Base-by-base conservation (phyloP, 495 filamentous ascomycete genomes). In the Chaetomium fimeti region DNA sequence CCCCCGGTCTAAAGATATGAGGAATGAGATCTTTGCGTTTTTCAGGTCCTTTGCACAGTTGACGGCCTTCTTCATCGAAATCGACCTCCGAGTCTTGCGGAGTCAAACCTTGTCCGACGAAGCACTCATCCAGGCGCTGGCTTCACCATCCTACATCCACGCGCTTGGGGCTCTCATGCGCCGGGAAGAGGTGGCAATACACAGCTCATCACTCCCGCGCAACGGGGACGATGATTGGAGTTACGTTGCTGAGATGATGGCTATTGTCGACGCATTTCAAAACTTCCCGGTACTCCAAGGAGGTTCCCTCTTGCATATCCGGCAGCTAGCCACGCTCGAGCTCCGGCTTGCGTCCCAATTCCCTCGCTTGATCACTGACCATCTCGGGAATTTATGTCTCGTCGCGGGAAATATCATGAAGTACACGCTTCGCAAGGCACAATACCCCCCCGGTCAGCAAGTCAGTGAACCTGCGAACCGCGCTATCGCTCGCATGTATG, bases 321-420 rank as follows among this genome's bases (percentile, higher is more conserved):
- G 58, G 22, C 43, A 67, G 16, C 70, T 83, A 25, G 74, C 68
- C 18, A 69, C 82, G 38, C 72, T 68, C 12, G 71, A 78, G 42
- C 60, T 71, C 11, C 64, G 63, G 28, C 69, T 74, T 12, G 66
- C 82, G 28, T 62, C 72, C 2, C 73, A 69, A 24, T 78, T 68
- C 48, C 80, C 82, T 5, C 78, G 73, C 63, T 64, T 80, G 24
- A 40, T 56, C 22, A 74, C 77, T 45, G 81, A 83, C 22, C 70
- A 72, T 29, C 64, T 85, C 16, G 73, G 65, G 5, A 71, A 73
- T 16, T 57, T 78, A n/a, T 75, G 73, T 61, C 66, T 66, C 42
- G 64, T 82, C 7, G 64, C 71, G 20, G 60, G 69, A 7, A 68
- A 70, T 29, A 65, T 80, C 22, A 45, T 78, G 29, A 62, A 63